These are phyloP conservation scores for Ustilago bromivora DNA, from an alignment of 1,284 basidiomycete genomes.

Conservation along the genomic window DNA sequence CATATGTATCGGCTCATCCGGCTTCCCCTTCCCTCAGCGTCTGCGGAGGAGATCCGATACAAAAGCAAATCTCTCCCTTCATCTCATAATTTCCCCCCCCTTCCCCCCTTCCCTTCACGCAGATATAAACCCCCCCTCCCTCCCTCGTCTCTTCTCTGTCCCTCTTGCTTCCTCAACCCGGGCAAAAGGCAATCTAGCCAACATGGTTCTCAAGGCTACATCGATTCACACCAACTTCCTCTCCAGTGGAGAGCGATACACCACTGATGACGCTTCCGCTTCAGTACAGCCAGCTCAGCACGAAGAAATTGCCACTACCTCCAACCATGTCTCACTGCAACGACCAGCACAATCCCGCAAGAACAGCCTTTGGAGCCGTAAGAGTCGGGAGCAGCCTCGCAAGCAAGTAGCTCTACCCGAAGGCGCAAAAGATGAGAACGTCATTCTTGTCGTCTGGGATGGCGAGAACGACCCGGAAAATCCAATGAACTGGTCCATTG, in stretches of 20 bases:
- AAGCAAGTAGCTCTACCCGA: slow-evolving; percentile 30
- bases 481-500: slow-evolving; percentile 59
- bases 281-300: slow-evolving; percentile 10
- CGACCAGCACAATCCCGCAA: slow-evolving; percentile 36
- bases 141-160: background rate
- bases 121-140: background rate
- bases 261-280: slow-evolving; percentile 43
- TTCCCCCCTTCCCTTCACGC: background rate
- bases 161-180: background rate
- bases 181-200: slow-evolving; percentile 7
- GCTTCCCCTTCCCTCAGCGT: background rate
- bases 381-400: slow-evolving; percentile 41
- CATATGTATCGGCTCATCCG: slow-evolving; percentile 21
- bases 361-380: slow-evolving; percentile 52
- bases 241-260: slow-evolving; percentile 48
- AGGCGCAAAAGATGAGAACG: slow-evolving; percentile 47
- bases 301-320: background rate
- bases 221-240: slow-evolving; percentile 61
- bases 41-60: slow-evolving; percentile 11
- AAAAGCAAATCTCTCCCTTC: slow-evolving; percentile 11
- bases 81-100: background rate
- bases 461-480: slow-evolving; percentile 59
- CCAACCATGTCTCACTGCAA: background rate
- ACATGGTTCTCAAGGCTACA: slow-evolving; percentile 59
- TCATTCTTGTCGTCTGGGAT: slow-evolving; percentile 61